These are phyloP conservation scores for Amaranthus palmeri DNA, from an alignment of 148 eudicot species.

Conservation along the genomic window DNA sequence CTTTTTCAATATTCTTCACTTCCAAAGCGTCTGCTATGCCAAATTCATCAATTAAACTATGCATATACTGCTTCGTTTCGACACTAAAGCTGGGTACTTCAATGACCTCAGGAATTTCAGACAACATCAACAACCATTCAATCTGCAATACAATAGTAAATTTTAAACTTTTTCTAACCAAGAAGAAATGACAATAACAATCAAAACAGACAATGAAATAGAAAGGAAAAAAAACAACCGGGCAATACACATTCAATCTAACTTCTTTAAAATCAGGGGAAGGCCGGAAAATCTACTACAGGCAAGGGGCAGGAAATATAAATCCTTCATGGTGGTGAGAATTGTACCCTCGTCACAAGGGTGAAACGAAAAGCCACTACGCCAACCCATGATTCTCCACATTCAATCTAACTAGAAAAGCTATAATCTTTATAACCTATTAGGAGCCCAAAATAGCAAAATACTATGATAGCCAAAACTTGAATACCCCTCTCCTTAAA, in stretches of 20 bases:
- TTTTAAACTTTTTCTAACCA: not conserved
- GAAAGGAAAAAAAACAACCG: not conserved
- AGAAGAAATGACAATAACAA: not conserved
- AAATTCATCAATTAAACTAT: slow-evolving; percentile 60
- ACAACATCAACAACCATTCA: slow-evolving; percentile 78
- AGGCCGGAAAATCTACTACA: not conserved
- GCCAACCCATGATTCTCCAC: no score
- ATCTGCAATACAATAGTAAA: slow-evolving; percentile 37
- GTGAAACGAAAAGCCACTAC: no score
- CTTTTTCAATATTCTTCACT: slow-evolving; percentile 81
- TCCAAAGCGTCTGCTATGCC: slow-evolving; percentile 62
- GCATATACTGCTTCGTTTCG: slow-evolving; percentile 53
- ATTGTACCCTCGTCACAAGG: no score
- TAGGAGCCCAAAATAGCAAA: no score
- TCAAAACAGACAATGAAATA: not conserved
- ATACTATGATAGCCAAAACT: no score
- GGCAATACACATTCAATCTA: not conserved
- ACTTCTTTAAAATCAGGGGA: not conserved
- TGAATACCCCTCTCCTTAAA: not conserved
- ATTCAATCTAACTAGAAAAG: no score
- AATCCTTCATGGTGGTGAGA: no score
- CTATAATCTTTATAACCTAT: no score
- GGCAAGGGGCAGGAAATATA: no score
- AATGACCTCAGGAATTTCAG: slow-evolving; percentile 59
- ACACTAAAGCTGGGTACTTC: slow-evolving; percentile 78